Conservation (phyloP, 345 rosid genomes). For the Eutrema japonicum region DNA sequence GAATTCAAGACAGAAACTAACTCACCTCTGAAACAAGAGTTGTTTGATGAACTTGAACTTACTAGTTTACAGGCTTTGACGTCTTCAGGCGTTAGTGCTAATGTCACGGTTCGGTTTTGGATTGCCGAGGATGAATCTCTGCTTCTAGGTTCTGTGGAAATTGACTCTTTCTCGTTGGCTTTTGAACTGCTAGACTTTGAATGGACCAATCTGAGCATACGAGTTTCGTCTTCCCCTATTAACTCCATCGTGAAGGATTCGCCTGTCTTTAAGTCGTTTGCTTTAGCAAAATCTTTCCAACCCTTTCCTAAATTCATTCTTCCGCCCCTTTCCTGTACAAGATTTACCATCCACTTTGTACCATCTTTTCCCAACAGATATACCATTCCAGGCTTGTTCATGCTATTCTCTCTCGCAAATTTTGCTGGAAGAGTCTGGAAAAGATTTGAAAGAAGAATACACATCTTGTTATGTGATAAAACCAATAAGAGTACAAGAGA, state of each 20-base stretch:
- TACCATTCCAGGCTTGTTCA: conserved; percentile 16
- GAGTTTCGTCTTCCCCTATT: conserved; percentile 10
- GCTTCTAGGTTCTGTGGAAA: neutral
- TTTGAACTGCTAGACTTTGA: conserved; percentile 5
- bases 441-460: too few species aligned
- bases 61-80: neutral
- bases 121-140: neutral
- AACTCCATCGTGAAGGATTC: neutral
- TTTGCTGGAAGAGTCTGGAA: neutral
- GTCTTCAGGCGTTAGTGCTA: conserved; percentile 2
- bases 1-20: neutral
- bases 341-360: neutral
- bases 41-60: neutral
- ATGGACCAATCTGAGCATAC: neutral
- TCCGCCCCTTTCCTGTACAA: neutral
- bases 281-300: too few species aligned
- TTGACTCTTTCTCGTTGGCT: neutral
- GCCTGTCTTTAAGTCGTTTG: too few species aligned
- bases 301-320: too few species aligned
- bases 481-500: too few species aligned
- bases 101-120: neutral
- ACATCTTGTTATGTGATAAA: too few species aligned
- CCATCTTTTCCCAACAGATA: conserved; percentile 17
- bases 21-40: neutral
- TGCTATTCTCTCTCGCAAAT: conserved; percentile 13